A percentile compares a stretch with the other conserved stretches of the same genome.
Conservation (phyloP, 352 stramenopile species). For the Discostella stelligera region DNA sequence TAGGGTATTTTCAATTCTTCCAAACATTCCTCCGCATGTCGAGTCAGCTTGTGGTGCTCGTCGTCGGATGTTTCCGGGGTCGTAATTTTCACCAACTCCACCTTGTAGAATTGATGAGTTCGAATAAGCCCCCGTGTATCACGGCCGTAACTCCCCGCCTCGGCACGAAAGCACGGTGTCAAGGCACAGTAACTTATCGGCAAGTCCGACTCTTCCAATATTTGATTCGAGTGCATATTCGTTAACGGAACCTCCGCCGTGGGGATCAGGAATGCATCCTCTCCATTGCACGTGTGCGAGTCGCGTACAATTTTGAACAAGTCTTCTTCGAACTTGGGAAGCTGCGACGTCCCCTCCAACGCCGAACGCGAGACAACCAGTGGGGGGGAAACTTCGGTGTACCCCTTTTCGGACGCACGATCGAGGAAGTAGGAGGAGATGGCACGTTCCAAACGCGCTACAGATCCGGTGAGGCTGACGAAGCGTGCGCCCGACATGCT, state of each 20-base stretch:
- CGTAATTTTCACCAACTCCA: conserved; percentile 87
- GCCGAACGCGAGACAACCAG: conserved; percentile 80
- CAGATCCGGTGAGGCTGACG: conserved; percentile 75
- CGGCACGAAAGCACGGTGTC: conserved; percentile 86
- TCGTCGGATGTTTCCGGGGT: conserved; percentile 68
- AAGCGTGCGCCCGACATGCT: conserved; percentile 85
- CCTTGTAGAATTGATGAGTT: conserved; percentile 87
- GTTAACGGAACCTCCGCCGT: conserved; percentile 87
- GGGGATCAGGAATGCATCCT: conserved; percentile 88
- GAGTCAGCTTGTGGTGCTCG: conserved; percentile 82
- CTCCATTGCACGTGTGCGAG: conserved; percentile 83
- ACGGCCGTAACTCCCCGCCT: conserved; percentile 84
- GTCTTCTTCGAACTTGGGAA: conserved; percentile 89
- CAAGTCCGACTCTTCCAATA: conserved; percentile 83
- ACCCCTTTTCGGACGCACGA: conserved; percentile 79
- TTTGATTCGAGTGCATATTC: conserved; percentile 81
- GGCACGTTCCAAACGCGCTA: conserved; percentile 84
- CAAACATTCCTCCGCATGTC: conserved; percentile 76
- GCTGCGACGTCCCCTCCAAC: conserved; percentile 84
- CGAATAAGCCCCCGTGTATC: conserved; percentile 86
- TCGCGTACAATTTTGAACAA: conserved; percentile 82
- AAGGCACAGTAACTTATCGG: conserved; percentile 80
- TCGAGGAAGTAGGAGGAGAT: conserved; percentile 86
- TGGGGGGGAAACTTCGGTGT: conserved; percentile 84
- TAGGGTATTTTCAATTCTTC: conserved; percentile 83